Base-by-base conservation (phyloP, 106 monocot species). In the Dendrobium nobile region DNA sequence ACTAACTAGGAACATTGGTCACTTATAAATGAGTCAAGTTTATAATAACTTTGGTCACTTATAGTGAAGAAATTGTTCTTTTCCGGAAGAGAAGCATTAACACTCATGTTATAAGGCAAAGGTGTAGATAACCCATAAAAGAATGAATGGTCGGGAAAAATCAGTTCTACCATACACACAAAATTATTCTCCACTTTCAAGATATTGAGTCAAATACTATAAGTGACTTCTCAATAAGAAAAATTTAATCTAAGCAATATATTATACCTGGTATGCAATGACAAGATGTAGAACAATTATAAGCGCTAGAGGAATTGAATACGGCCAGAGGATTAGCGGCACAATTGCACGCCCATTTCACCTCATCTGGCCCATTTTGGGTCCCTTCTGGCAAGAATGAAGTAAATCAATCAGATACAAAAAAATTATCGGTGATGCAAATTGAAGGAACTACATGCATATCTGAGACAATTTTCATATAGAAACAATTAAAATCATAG, bases 241-340 rank as follows among this genome's bases (percentile, higher is more conserved):
- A 31, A 4, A 17, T 37, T 67, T 37, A 74, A 43, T 19, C 42
- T 43, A 74, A 44, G 42, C 43, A 44, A 74, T 43, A 43, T 43
- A 41, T 47, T 18, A 18, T 76, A 76, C 76, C 76, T 41, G 76
- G 45, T 18, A 76, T 26, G 26, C 76, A 76, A 48, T 76, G 76
- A 76, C 76, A 76, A 3, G 76, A 76, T 48, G 76, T 48, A 48
- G 76, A 76, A 48, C 76, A 76, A 76, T 27, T 48, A 51, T 76
- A 76, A 9, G 76, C 11, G 11, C 24, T 27, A 13, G 47, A 48
- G 76, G 76, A 76, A 48, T 51, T 76, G 13, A 48, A 20, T 2
- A 15, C 48, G 51, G 47, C 47, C 11, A 51, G 48, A 51, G 47
- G 45, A 51, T 76, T 76, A 76, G 76, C 47, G 27, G 76, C 76